Percentiles rank a stretch among this genome's conserved stretches.
Conservation (phyloP, 2,329 filamentous ascomycete genomes). For the Thermoascus crustaceus region DNA sequence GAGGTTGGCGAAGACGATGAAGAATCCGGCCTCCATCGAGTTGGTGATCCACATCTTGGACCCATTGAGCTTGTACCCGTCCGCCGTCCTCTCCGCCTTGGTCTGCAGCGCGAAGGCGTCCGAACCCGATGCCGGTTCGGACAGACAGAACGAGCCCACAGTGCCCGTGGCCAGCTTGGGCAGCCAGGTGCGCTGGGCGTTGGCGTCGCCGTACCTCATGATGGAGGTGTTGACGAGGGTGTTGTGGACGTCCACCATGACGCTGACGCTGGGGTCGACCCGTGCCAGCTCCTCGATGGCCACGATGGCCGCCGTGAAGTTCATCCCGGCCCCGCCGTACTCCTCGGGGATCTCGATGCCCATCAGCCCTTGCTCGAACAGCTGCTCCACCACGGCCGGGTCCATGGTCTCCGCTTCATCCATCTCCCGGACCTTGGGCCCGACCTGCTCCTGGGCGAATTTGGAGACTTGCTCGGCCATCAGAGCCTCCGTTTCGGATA, state of each 20-base stretch:
- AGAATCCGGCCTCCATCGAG: constrained; percentile 84
- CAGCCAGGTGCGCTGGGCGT: constrained; percentile 75
- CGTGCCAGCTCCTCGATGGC: constrained; percentile 94
- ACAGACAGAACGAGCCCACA: constrained; percentile 84
- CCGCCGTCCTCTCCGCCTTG: constrained; percentile 72
- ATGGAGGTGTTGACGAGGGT: constrained; percentile 93
- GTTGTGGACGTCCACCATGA: constrained; percentile 96
- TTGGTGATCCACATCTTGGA: constrained; percentile 99
- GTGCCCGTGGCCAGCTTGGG: constrained; percentile 85
- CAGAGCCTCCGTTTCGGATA: constrained; percentile 80
- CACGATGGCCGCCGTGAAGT: constrained; percentile 93
- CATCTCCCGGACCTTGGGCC: constrained; percentile 92
- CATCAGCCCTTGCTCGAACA: constrained; percentile 98
- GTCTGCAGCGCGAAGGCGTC: constrained; percentile 95
- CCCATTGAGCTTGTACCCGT: constrained; percentile 80
- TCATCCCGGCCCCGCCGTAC: constrained; percentile 95
- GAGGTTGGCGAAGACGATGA: constrained; percentile 96
- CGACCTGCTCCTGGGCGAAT: constrained; percentile 80
- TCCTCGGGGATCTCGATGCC: constrained; percentile 95
- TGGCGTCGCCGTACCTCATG: constrained; percentile 70
- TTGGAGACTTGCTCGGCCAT: constrained; percentile 87
- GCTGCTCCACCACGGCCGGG: constrained; percentile 72
- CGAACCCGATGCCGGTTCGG: constrained; percentile 84
- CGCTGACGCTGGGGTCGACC: constrained; percentile 88
- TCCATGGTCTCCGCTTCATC: constrained; percentile 96